phyloP scores from a whole-genome alignment of 2,329 filamentous ascomycete genomes.

The Cladophialophora bantiana region DNA sequence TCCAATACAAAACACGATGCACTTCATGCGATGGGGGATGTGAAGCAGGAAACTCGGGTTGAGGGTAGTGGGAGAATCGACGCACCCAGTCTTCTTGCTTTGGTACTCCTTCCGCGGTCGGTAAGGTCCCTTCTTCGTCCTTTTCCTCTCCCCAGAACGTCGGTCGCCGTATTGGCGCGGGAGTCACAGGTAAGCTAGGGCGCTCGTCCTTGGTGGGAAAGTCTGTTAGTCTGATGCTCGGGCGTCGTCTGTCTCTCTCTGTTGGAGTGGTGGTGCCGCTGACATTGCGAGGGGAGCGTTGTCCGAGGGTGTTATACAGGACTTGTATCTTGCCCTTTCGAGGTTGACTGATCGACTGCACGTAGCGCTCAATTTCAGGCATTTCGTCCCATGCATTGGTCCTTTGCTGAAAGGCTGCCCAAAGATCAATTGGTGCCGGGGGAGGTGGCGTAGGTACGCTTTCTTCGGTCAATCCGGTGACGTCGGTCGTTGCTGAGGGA shows the following conservation, averaged over 20 bases:
- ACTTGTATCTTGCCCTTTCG: slow-evolving; percentile 59
- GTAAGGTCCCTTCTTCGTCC: slow-evolving; percentile 66
- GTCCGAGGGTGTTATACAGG: slow-evolving; percentile 42
- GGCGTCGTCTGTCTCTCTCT: slow-evolving; percentile 49
- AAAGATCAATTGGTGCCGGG: slow-evolving; percentile 33
- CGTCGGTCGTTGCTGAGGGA: slow-evolving; percentile 28
- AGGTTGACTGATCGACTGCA: slow-evolving; percentile 73
- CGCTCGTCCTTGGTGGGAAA: slow-evolving; percentile 84
- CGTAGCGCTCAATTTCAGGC: slow-evolving; percentile 85
- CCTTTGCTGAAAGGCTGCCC: slow-evolving; percentile 72
- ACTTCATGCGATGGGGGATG: slow-evolving; percentile 34
- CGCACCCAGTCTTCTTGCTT: slow-evolving; percentile 94
- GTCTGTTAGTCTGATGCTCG: slow-evolving; percentile 77
- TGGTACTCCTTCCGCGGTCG: slow-evolving; percentile 81
- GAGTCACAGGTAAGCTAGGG: slow-evolving; percentile 88
- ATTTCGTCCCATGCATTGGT: slow-evolving; percentile 94
- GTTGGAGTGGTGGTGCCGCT: slow-evolving; percentile 35
- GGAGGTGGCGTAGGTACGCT: slow-evolving; percentile 15
- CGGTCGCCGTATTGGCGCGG: slow-evolving; percentile 75
- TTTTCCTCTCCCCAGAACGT: slow-evolving; percentile 71
- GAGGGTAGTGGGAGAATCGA: slow-evolving; percentile 52
- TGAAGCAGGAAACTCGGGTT: slow-evolving; percentile 37
- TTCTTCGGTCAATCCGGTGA: slow-evolving; percentile 17
- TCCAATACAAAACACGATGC: slow-evolving; percentile 42
- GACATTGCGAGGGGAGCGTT: slow-evolving; percentile 28